phyloP scores from a whole-genome alignment of 495 filamentous ascomycete genomes.

The Chaetomidium leptoderma region DNA sequence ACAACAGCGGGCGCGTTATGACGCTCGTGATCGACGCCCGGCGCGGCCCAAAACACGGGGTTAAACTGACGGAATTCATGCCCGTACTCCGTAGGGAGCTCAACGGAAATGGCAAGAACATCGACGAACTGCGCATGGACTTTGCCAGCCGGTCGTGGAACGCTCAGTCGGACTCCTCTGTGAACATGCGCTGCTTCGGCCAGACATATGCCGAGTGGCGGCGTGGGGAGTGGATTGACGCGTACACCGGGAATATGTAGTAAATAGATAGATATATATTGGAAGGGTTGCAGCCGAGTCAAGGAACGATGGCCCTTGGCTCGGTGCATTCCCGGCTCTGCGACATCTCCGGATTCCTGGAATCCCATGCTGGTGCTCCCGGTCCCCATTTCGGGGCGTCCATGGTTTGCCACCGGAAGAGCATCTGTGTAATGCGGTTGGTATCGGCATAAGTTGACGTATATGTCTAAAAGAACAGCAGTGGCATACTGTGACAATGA shows the following conservation, averaged over 20 bases:
- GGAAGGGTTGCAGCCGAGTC: too few relatives aligned
- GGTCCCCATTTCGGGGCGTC: too few relatives aligned
- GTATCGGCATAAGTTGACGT: constrained; percentile 7
- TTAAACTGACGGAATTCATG: not conserved
- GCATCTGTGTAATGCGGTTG: not conserved
- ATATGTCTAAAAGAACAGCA: not conserved
- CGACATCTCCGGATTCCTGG: not conserved
- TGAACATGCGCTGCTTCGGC: not conserved
- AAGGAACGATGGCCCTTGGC: too few relatives aligned
- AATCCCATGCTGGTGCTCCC: too few relatives aligned
- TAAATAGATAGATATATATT: too few relatives aligned
- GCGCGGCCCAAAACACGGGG: not conserved
- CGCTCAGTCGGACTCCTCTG: not conserved
- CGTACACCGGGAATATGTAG: not conserved
- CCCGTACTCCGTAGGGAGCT: not conserved
- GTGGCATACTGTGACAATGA: not conserved
- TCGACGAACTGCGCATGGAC: not conserved
- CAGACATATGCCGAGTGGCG: constrained; percentile 3
- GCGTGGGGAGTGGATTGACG: not conserved
- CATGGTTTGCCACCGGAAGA: too few relatives aligned
- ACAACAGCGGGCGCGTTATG: not conserved
- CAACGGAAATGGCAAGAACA: not conserved
- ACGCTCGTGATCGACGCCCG: not conserved
- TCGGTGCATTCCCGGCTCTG: not conserved
- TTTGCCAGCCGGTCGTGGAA: not conserved